These are phyloP conservation scores for Prosopis cineraria DNA, from an alignment of 306 rosid genomes.

Conservation along the genomic window DNA sequence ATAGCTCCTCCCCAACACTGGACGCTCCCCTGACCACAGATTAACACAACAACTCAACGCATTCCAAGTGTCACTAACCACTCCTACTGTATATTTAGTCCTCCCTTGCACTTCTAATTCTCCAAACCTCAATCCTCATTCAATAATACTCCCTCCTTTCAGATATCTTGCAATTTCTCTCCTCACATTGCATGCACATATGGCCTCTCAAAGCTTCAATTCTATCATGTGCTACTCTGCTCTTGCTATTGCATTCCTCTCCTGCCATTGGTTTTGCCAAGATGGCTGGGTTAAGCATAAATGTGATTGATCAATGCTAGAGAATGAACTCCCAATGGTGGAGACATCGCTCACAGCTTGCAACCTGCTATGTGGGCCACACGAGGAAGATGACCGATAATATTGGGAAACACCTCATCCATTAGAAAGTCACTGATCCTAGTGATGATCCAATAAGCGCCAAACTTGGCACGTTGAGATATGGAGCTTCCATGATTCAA, in stretches of 20 bases:
- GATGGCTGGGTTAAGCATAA: constrained; percentile 26
- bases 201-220: constrained; percentile 6
- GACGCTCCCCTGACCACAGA: not conserved
- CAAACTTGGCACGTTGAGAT: constrained; percentile 30
- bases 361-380: constrained; percentile 35
- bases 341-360: constrained; percentile 26
- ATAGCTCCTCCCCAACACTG: not conserved
- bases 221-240: not conserved
- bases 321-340: constrained; percentile 38
- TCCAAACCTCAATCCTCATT: not conserved
- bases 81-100: constrained; percentile 28
- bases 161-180: not conserved
- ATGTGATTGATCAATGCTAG: constrained; percentile 45
- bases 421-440: constrained; percentile 39
- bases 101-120: not conserved
- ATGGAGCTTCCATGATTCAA: constrained; percentile 41
- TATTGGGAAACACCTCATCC: constrained; percentile 27
- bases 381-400: constrained; percentile 42
- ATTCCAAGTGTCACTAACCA: not conserved
- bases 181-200: not conserved
- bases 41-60: constrained; percentile 33
- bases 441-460: constrained; percentile 38
- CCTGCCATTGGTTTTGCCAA: constrained; percentile 20
- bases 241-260: constrained; percentile 7
- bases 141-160: not conserved